A percentile compares a stretch with the other conserved stretches of the same genome.
Evolutionary conservation across 495 filamentous ascomycete genomes (phyloP).

Genomic region (Lentithecium fluviatile): DNA sequence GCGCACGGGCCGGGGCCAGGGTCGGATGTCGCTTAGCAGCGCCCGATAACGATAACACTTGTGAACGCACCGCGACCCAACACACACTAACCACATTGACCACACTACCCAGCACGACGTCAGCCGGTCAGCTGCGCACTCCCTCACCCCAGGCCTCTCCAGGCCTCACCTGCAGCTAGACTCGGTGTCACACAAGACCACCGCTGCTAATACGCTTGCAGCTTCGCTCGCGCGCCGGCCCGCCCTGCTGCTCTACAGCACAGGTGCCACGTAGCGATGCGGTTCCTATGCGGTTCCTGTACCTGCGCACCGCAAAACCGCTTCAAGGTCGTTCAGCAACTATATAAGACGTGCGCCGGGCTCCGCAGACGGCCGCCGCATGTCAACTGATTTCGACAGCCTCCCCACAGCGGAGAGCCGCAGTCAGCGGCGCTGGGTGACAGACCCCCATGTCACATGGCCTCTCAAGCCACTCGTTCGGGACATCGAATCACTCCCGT

Average conservation of each 20-base stretch:
- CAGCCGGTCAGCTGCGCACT: too few species aligned
- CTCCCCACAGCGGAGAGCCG: slow-evolving; percentile 1
- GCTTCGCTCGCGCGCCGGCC: slow-evolving; percentile 33
- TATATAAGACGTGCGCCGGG: slow-evolving; percentile 16
- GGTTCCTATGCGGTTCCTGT: too few species aligned
- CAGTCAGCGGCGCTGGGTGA: slow-evolving; percentile 16
- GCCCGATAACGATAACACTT: too few species aligned
- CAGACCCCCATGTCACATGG: slow-evolving; percentile 30
- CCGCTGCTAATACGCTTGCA: slow-evolving; percentile 14
- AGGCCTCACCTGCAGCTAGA: slow-evolving; percentile 19
- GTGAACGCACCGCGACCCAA: too few species aligned
- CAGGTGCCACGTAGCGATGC: slow-evolving; percentile 28
- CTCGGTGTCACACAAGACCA: slow-evolving; percentile 7
- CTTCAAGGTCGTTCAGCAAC: slow-evolving; percentile 7
- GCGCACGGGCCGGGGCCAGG: too few species aligned
- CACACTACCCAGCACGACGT: too few species aligned
- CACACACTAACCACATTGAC: too few species aligned
- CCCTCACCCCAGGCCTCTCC: not conserved
- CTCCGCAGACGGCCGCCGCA: not conserved
- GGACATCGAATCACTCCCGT: slow-evolving; percentile 28
- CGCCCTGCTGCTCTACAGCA: slow-evolving; percentile 22
- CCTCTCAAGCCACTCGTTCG: slow-evolving; percentile 30
- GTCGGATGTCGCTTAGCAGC: too few species aligned
- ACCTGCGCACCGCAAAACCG: slow-evolving; percentile 32
- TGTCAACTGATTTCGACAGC: not conserved